Evolutionary conservation across 495 filamentous ascomycete species (phyloP).

Genomic region (Podospora conica): DNA sequence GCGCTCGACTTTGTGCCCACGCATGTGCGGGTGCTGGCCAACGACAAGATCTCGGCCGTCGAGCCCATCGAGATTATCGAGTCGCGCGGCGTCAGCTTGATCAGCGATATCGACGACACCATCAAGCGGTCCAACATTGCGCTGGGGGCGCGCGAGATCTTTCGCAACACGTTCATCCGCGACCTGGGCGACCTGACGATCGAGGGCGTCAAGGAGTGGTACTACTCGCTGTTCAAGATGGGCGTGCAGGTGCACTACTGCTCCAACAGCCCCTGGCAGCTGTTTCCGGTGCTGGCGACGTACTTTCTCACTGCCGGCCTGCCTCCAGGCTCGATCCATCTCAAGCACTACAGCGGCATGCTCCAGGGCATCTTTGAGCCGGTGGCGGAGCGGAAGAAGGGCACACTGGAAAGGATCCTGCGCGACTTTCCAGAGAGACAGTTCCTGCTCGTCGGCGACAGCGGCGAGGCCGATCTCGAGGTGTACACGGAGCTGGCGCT

Average conservation of each 20-base stretch:
- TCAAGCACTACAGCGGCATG: conserved; percentile 95
- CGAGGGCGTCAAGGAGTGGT: conserved; percentile 86
- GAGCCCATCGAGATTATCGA: conserved; percentile 71
- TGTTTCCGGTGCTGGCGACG: conserved; percentile 78
- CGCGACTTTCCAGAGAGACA: conserved; percentile 82
- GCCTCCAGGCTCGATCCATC: conserved; percentile 80
- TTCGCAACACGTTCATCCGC: conserved; percentile 88
- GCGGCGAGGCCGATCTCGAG: conserved; percentile 92
- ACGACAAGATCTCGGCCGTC: conserved; percentile 73
- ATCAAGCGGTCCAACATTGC: conserved; percentile 92
- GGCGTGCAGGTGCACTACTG: conserved; percentile 89
- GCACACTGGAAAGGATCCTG: conserved; percentile 75
- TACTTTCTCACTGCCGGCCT: conserved; percentile 77
- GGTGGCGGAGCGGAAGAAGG: conserved; percentile 88
- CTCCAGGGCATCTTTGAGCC: conserved; percentile 97
- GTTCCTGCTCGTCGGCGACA: conserved; percentile 91
- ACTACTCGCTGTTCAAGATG: conserved; percentile 62
- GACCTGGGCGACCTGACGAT: conserved; percentile 76
- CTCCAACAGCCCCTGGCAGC: conserved; percentile 92
- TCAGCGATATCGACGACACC: conserved; percentile 97
- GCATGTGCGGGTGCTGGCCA: conserved; percentile 78
- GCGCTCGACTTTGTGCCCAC: conserved; percentile 86
- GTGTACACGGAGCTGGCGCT: conserved; percentile 92
- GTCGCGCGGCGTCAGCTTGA: conserved; percentile 77
- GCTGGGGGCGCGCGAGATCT: conserved; percentile 84